Evolutionary conservation across 1,284 basidiomycete genomes (phyloP).

Genomic region (Thelephora terrestris): DNA sequence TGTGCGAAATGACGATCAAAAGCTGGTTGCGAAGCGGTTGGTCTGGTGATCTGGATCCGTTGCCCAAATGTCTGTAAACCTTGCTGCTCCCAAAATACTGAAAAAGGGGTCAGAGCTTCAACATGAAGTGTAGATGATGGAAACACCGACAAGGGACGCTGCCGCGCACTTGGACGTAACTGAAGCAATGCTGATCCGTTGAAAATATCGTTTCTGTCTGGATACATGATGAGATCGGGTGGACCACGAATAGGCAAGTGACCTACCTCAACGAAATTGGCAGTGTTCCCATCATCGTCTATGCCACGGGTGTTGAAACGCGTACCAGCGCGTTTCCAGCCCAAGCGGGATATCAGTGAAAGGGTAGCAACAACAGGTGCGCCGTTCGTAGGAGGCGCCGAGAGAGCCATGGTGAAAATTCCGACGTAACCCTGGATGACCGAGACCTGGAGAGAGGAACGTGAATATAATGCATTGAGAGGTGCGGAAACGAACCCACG

Average conservation of each 20-base stretch:
- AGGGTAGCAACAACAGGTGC: slow-evolving; percentile 58
- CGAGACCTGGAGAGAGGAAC: slow-evolving; percentile 42
- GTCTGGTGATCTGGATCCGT: slow-evolving; percentile 88
- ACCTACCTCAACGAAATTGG: slow-evolving; percentile 91
- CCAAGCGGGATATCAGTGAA: slow-evolving; percentile 77
- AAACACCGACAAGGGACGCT: slow-evolving; percentile 76
- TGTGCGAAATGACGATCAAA: slow-evolving; percentile 91
- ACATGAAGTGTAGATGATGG: slow-evolving; percentile 10
- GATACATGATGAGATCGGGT: slow-evolving; percentile 11
- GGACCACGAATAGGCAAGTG: slow-evolving; percentile 7
- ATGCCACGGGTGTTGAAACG: slow-evolving; percentile 96
- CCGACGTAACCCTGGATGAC: slow-evolving; percentile 92
- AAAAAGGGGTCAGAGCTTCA: slow-evolving; percentile 4
- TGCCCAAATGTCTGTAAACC: slow-evolving; percentile 86
- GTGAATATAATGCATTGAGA: neutral
- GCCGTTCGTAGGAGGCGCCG: slow-evolving; percentile 63
- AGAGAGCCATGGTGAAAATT: slow-evolving; percentile 57
- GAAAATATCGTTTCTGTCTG: slow-evolving; percentile 89
- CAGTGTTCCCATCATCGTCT: slow-evolving; percentile 95
- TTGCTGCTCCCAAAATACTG: slow-evolving; percentile 98
- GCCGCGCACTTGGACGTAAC: slow-evolving; percentile 89
- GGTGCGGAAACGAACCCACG: slow-evolving; percentile 32
- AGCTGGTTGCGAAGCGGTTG: slow-evolving; percentile 90
- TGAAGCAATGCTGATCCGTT: slow-evolving; percentile 76
- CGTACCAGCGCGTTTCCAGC: slow-evolving; percentile 94